Conservation (phyloP, 768 basidiomycete species). For the Lyophyllum atratum region DNA sequence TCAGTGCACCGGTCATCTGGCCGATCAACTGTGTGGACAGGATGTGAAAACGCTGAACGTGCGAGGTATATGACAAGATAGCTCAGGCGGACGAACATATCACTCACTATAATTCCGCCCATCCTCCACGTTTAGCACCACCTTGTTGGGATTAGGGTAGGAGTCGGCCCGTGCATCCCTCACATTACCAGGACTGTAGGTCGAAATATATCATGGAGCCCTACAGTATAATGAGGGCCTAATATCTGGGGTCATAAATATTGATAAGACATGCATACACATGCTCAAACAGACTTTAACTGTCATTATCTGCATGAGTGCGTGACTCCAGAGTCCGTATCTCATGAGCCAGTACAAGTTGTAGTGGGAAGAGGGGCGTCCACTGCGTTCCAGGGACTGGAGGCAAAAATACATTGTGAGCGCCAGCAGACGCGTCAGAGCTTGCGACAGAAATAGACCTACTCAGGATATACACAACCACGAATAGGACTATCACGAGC, state of each 20-base stretch:
- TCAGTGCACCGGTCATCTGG: neutral
- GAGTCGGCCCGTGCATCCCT: too few relatives aligned
- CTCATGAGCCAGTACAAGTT: slow-evolving; percentile 35
- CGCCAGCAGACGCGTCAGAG: neutral
- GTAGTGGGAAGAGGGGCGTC: slow-evolving; percentile 47
- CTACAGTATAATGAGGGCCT: neutral
- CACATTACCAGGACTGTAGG: too few relatives aligned
- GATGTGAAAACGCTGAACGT: neutral
- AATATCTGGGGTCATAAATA: neutral
- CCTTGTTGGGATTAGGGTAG: neutral
- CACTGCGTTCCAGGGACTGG: slow-evolving; percentile 61
- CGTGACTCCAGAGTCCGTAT: neutral
- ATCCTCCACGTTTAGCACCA: too few relatives aligned
- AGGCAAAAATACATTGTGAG: slow-evolving; percentile 3
- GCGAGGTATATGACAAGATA: neutral
- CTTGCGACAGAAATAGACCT: slow-evolving; percentile 17
- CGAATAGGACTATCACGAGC: slow-evolving; percentile 41
- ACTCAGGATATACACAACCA: slow-evolving; percentile 68
- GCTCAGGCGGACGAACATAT: neutral
- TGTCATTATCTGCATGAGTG: neutral
- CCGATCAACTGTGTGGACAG: neutral
- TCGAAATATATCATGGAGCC: neutral
- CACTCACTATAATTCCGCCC: neutral
- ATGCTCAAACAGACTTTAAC: neutral
- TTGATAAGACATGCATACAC: neutral